Percentiles rank a stretch among this genome's conserved stretches.
phyloP scores from a whole-genome alignment of 371 early-diverging fungal genomes.

The Apophysomyces sp. region DNA sequence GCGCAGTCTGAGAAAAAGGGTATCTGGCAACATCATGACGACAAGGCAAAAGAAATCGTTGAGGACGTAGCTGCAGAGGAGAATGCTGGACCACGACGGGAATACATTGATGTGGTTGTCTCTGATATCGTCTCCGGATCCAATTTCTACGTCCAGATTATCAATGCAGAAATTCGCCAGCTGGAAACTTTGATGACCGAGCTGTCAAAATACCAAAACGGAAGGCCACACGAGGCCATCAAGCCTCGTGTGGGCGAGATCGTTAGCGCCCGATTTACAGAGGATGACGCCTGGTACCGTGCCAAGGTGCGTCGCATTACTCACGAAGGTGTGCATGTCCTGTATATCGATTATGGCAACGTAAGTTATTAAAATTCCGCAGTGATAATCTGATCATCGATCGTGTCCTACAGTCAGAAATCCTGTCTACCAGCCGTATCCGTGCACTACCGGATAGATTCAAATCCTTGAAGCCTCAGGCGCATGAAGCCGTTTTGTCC shows the following conservation, averaged over 20 bases:
- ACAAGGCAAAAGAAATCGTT: slow-evolving; percentile 34
- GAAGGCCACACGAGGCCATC: slow-evolving; percentile 38
- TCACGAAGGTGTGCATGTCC: slow-evolving; percentile 67
- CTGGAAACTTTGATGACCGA: slow-evolving; percentile 86
- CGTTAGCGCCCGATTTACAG: slow-evolving; percentile 83
- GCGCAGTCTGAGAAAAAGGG: slow-evolving; percentile 72
- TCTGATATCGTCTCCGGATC: slow-evolving; percentile 77
- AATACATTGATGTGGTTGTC: slow-evolving; percentile 80
- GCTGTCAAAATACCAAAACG: slow-evolving; percentile 64
- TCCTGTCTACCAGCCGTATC: slow-evolving; percentile 55
- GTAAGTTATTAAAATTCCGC: no score
- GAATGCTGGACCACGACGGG: slow-evolving; percentile 53
- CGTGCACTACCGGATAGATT: slow-evolving; percentile 67
- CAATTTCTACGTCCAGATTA: slow-evolving; percentile 77
- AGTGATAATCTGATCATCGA: no score
- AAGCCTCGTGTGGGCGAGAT: slow-evolving; percentile 74
- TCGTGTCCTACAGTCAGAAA: slow-evolving; percentile 50
- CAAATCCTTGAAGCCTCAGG: slow-evolving; percentile 71
- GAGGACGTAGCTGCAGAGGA: slow-evolving; percentile 22
- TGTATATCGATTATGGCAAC: slow-evolving; percentile 94
- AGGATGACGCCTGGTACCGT: slow-evolving; percentile 90
- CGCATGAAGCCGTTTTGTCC: slow-evolving; percentile 83
- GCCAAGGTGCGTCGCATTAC: slow-evolving; percentile 76
- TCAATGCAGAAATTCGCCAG: slow-evolving; percentile 61
- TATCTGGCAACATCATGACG: slow-evolving; percentile 44